Conservation (phyloP, 257 asterid species). For the Eustoma russellianum region DNA sequence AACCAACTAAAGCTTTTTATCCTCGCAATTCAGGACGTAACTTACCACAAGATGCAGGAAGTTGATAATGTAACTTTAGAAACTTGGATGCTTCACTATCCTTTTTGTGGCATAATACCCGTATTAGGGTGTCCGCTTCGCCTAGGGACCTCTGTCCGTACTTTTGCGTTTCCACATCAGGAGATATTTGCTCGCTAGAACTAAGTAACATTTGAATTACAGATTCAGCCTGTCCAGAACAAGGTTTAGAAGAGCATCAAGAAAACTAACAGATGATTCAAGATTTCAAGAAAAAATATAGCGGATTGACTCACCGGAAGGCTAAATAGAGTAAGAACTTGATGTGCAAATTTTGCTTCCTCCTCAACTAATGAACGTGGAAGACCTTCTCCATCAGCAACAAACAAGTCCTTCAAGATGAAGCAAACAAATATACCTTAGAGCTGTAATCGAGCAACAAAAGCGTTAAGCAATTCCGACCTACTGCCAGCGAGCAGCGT, state of each 20-base stretch:
- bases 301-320: conserved; percentile 44
- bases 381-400: conserved; percentile 98
- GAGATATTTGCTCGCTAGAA: conserved; percentile 65
- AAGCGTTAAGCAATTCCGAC: too few species aligned
- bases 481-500: too few species aligned
- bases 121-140: conserved; percentile 78
- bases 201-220: conserved; percentile 72
- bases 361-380: conserved; percentile 82
- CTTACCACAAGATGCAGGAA: conserved; percentile 87
- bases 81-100: conserved; percentile 84
- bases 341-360: conserved; percentile 71
- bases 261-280: conserved; percentile 4
- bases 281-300: conserved; percentile 1
- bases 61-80: conserved; percentile 63
- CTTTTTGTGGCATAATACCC: conserved; percentile 88
- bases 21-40: not conserved
- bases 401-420: conserved; percentile 64
- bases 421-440: conserved; percentile 1
- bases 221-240: conserved; percentile 54
- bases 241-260: conserved; percentile 14
- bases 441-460: too few species aligned
- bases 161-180: conserved; percentile 30
- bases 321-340: conserved; percentile 60
- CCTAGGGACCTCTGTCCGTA: conserved; percentile 42
- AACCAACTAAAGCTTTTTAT: too few species aligned